phyloP scores from a whole-genome alignment of 306 rosid genomes.

The Astragalus glycyphyllos region DNA sequence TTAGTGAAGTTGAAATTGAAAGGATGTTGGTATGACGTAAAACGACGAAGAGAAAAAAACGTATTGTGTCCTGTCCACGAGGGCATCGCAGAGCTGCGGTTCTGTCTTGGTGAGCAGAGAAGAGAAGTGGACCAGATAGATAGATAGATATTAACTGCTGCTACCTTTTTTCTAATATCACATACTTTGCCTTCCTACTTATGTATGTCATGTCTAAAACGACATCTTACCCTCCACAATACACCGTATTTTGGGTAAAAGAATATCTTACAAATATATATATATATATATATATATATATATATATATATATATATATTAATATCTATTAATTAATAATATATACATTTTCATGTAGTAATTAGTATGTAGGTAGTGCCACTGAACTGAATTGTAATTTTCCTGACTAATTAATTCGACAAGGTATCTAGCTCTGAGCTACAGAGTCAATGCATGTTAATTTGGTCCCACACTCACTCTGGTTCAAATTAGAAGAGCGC shows the following conservation, averaged over 20 bases:
- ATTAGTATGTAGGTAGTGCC: not conserved
- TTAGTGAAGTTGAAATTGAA: too few species aligned
- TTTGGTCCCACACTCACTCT: conserved; percentile 46
- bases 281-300: too few species aligned
- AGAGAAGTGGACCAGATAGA: conserved; percentile 55
- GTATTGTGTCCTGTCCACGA: conserved; percentile 46
- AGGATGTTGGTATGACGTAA: too few species aligned
- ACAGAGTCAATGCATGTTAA: conserved; percentile 44
- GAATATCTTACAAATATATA: not conserved
- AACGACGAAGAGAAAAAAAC: conserved; percentile 14
- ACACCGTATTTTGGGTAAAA: not conserved
- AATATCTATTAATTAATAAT: too few species aligned
- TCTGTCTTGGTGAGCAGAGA: conserved; percentile 31
- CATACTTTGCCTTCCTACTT: conserved; percentile 65
- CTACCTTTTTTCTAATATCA: conserved; percentile 63
- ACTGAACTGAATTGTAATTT: conserved; percentile 2
- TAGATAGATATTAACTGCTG: conserved; percentile 48
- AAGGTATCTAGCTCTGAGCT: conserved; percentile 24
- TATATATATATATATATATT: too few species aligned
- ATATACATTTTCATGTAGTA: not conserved
- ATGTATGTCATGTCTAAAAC: conserved; percentile 50
- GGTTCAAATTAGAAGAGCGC: conserved; percentile 32
- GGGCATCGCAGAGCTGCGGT: conserved; percentile 51
- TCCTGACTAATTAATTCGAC: conserved; percentile 48
- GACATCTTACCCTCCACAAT: conserved; percentile 57